Evolutionary conservation across 2,329 filamentous ascomycete species (phyloP).

Genomic region (Epichloe baconii): DNA sequence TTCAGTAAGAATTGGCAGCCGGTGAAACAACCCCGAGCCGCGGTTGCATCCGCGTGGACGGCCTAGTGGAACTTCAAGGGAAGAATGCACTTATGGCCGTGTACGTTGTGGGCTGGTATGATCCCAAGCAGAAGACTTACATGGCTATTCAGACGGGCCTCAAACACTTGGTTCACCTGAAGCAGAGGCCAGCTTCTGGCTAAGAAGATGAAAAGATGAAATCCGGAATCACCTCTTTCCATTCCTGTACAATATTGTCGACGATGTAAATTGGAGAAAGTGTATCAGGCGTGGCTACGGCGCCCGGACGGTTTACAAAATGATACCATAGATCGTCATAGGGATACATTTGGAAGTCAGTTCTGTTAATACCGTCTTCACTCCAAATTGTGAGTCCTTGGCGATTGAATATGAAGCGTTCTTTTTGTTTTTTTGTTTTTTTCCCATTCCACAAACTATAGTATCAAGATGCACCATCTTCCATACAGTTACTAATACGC

Average conservation of each 20-base stretch:
- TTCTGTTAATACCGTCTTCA: neutral
- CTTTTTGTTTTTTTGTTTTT: neutral
- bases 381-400: neutral
- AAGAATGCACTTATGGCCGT: slow-evolving; percentile 33
- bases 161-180: slow-evolving; percentile 29
- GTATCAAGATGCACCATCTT: neutral
- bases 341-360: neutral
- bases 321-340: slow-evolving; percentile 15
- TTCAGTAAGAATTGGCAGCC: slow-evolving; percentile 34
- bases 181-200: slow-evolving; percentile 22
- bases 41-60: slow-evolving; percentile 39
- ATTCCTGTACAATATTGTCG: neutral
- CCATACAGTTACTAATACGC: neutral
- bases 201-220: slow-evolving; percentile 5
- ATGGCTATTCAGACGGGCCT: slow-evolving; percentile 28
- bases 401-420: neutral
- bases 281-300: slow-evolving; percentile 7
- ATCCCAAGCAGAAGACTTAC: slow-evolving; percentile 39
- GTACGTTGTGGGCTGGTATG: slow-evolving; percentile 40
- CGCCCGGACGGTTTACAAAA: slow-evolving; percentile 5
- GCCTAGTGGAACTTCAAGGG: slow-evolving; percentile 39
- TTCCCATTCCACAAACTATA: neutral
- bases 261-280: neutral
- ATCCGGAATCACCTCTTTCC: too few species aligned
- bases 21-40: slow-evolving; percentile 30